These are phyloP conservation scores for Thuja plicata DNA, from an alignment of 83 land plant species.

Conservation along the genomic window DNA sequence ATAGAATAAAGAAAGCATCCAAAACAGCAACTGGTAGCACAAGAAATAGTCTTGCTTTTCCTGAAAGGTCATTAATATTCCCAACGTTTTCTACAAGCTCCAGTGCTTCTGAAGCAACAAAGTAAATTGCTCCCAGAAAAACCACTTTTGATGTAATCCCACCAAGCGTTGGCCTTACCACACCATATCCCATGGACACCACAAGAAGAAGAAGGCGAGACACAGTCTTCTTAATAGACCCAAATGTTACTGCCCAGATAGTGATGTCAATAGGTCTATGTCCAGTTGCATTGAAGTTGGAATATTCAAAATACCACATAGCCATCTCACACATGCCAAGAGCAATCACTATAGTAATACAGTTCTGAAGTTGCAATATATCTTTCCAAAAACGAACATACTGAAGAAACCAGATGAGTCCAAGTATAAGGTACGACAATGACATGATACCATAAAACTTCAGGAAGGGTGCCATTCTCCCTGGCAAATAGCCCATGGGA, in stretches of 20 bases:
- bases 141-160: conserved; percentile 36
- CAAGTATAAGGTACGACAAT: conserved; percentile 37
- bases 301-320: conserved; percentile 45
- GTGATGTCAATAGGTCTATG: conserved; percentile 37
- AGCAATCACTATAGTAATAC: conserved; percentile 36
- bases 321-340: conserved; percentile 47
- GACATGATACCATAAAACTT: conserved; percentile 39
- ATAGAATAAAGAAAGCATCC: conserved; percentile 40
- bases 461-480: conserved; percentile 36
- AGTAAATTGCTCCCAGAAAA: conserved; percentile 30
- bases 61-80: conserved; percentile 31
- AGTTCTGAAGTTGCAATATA: conserved; percentile 40
- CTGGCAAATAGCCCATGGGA: conserved; percentile 39
- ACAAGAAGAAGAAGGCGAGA: conserved; percentile 43
- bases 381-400: conserved; percentile 35
- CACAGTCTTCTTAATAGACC: conserved; percentile 43
- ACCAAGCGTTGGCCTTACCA: conserved; percentile 37
- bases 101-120: conserved; percentile 39
- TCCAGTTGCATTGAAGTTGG: conserved; percentile 41
- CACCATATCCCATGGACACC: conserved; percentile 53
- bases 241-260: conserved; percentile 39
- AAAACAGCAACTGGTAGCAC: conserved; percentile 40
- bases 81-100: conserved; percentile 47
- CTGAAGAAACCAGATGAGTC: conserved; percentile 37
- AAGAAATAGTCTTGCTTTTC: conserved; percentile 29